phyloP scores from a whole-genome alignment of 1,139 yeast species.

The Candida sp. region DNA sequence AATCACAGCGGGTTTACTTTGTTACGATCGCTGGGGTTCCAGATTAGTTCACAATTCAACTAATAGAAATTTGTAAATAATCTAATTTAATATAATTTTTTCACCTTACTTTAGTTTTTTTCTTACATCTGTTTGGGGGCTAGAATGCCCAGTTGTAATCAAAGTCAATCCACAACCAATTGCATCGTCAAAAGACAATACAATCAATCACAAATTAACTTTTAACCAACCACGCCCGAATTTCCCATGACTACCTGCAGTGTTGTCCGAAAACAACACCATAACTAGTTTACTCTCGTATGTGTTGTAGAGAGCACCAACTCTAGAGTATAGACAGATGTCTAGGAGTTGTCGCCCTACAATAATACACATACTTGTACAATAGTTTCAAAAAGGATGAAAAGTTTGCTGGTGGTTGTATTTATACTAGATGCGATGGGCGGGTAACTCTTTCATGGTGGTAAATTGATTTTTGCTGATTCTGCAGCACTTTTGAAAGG shows the following conservation, averaged over 20 bases:
- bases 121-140: slow-evolving; percentile 35
- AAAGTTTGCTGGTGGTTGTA: slow-evolving; percentile 1
- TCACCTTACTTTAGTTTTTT: not conserved
- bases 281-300: slow-evolving; percentile 44
- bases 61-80: not conserved
- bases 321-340: slow-evolving; percentile 24
- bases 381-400: slow-evolving; percentile 25
- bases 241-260: slow-evolving; percentile 40
- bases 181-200: slow-evolving; percentile 1
- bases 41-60: slow-evolving; percentile 20
- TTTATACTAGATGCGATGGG: slow-evolving; percentile 4
- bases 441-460: slow-evolving; percentile 9
- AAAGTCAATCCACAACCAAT: slow-evolving; percentile 6
- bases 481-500: not conserved
- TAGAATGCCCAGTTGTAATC: slow-evolving; percentile 42
- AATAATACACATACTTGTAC: slow-evolving; percentile 53
- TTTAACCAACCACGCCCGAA: slow-evolving; percentile 35
- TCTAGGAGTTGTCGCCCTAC: slow-evolving; percentile 43
- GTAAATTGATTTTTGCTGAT: not conserved
- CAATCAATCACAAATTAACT: slow-evolving; percentile 1
- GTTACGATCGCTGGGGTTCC: slow-evolving; percentile 43
- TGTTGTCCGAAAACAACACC: slow-evolving; percentile 2
- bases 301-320: slow-evolving; percentile 53
- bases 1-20: slow-evolving; percentile 33
- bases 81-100: not conserved